Percentiles rank a stretch among this genome's conserved stretches.
These are phyloP conservation scores for Fusarium napiforme DNA, from an alignment of 2,329 filamentous ascomycete species.

Conservation along the genomic window DNA sequence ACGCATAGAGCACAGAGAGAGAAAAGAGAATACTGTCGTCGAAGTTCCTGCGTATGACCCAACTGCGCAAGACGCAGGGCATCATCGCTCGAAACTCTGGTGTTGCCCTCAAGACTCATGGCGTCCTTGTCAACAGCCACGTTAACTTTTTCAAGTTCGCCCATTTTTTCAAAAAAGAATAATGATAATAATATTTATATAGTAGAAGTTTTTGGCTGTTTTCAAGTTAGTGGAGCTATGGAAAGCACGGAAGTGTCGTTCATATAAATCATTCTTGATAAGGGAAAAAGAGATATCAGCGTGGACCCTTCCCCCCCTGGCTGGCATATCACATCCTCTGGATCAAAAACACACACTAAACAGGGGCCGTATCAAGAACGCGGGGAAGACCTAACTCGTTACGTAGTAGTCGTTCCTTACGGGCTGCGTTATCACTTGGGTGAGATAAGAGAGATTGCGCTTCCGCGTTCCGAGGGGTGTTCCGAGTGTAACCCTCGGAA, in stretches of 20 bases:
- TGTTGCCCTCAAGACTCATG: not conserved
- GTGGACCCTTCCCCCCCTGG: not conserved
- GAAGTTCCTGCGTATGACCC: conserved; percentile 47
- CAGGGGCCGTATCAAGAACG: conserved; percentile 19
- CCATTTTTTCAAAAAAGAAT: not conserved
- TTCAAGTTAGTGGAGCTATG: not conserved
- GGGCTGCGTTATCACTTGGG: not conserved
- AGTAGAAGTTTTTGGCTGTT: not conserved
- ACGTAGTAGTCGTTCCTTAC: not conserved
- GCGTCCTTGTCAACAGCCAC: conserved; percentile 6
- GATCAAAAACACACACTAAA: not conserved
- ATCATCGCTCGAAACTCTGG: conserved; percentile 1
- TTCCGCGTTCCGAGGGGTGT: conserved; percentile 13
- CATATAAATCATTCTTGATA: not conserved
- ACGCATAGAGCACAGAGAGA: conserved; percentile 57
- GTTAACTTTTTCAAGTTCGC: not conserved
- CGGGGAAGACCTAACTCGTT: not conserved
- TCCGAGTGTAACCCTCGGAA: conserved; percentile 7
- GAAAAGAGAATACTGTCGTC: conserved; percentile 53
- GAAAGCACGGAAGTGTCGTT: not conserved
- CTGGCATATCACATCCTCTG: not conserved
- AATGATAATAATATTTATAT: not conserved
- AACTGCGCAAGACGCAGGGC: conserved; percentile 44
- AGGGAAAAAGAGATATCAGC: not conserved
- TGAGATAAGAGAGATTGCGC: not conserved